These are phyloP conservation scores for Oryza punctata DNA, from an alignment of 176 grass and related monocot species.

Conservation along the genomic window DNA sequence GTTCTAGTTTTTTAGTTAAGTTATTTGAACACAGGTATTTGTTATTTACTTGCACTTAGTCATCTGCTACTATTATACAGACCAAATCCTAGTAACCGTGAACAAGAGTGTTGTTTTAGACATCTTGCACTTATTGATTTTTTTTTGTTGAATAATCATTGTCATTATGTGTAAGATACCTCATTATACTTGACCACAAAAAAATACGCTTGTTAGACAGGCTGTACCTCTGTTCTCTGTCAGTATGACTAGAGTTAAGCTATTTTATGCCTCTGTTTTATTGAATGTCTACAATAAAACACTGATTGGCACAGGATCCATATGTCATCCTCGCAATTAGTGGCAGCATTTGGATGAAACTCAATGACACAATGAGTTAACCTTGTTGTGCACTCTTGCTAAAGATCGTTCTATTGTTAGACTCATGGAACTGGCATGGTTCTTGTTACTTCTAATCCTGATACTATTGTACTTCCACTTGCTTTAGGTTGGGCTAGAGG, in stretches of 20 bases:
- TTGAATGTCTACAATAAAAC: neutral
- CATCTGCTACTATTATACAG: constrained; percentile 6
- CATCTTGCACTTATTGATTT: constrained; percentile 1
- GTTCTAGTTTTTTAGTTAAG: neutral
- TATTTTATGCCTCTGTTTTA: neutral
- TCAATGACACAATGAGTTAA: neutral
- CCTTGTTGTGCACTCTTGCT: neutral
- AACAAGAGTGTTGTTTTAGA: neutral
- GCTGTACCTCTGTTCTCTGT: neutral
- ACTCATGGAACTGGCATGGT: neutral
- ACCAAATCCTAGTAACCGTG: constrained; percentile 5
- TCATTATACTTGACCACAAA: neutral
- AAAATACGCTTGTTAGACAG: neutral
- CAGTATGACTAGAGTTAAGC: constrained; percentile 1
- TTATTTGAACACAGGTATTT: neutral
- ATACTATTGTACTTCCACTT: constrained; percentile 1
- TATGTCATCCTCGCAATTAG: neutral
- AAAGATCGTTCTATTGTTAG: neutral
- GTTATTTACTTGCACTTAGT: neutral
- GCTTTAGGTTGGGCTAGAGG: constrained; percentile 86
- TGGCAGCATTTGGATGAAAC: neutral
- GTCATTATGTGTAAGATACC: neutral
- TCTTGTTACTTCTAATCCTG: constrained; percentile 34
- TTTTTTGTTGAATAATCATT: constrained; percentile 6
- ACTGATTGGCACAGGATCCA: neutral